Evolutionary conservation across 768 basidiomycete genomes (phyloP).

Genomic region (Leucosporidium yakuticum): DNA sequence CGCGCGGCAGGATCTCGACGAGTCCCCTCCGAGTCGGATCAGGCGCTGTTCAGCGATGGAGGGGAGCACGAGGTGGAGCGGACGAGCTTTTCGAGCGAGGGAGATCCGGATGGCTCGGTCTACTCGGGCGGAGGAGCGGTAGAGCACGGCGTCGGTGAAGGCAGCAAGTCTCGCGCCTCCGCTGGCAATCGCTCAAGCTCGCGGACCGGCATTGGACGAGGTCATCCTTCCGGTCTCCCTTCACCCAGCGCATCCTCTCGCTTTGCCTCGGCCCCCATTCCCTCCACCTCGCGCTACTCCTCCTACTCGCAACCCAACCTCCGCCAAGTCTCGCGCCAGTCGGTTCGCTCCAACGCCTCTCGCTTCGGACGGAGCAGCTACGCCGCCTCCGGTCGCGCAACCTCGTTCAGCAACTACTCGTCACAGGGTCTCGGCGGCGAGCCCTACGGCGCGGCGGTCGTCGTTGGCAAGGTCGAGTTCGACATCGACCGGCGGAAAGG

Average conservation of each 20-base stretch:
- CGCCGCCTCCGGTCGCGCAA: slow-evolving; percentile 3
- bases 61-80: slow-evolving; percentile 15
- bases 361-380: slow-evolving; percentile 14
- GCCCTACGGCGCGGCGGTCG: slow-evolving; percentile 40
- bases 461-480: slow-evolving; percentile 91
- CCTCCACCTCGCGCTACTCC: slow-evolving; percentile 57
- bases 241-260: slow-evolving; percentile 55
- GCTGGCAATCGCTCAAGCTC: slow-evolving; percentile 35
- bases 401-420: slow-evolving; percentile 9
- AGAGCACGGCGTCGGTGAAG: slow-evolving; percentile 8
- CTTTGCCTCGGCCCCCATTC: slow-evolving; percentile 57
- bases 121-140: slow-evolving; percentile 4
- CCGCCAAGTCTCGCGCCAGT: slow-evolving; percentile 26
- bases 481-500: slow-evolving; percentile 73
- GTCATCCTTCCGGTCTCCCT: slow-evolving; percentile 16
- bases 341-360: slow-evolving; percentile 3
- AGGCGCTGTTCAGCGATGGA: slow-evolving; percentile 5
- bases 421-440: background rate
- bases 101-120: slow-evolving; percentile 7
- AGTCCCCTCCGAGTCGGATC: slow-evolving; percentile 1
- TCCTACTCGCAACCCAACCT: background rate
- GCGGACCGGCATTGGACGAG: slow-evolving; percentile 39
- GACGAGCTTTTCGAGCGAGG: slow-evolving; percentile 29
- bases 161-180: slow-evolving; percentile 11
- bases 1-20: background rate